Evolutionary conservation across 495 filamentous ascomycete species (phyloP).

Genomic region (Elaphomyces granulatus): DNA sequence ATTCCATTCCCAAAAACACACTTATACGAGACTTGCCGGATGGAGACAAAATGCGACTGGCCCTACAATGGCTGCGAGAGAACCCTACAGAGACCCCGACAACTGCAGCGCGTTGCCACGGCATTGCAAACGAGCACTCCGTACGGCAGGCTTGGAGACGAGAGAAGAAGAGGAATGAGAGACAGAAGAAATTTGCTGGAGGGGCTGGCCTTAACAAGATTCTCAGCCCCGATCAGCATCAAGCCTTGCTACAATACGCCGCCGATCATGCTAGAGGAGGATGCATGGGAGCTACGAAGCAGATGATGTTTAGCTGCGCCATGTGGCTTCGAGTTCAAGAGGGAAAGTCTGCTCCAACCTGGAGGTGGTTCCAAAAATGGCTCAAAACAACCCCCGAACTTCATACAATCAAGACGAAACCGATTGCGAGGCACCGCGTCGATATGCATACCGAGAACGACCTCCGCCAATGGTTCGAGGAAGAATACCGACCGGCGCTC

Average conservation of each 20-base stretch:
- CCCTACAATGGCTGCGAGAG: neutral
- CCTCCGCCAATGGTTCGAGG: neutral
- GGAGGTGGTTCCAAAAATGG: neutral
- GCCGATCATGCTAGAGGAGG: neutral
- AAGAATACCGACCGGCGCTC: neutral
- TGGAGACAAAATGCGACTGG: neutral
- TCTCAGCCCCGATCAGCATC: neutral
- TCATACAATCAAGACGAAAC: neutral
- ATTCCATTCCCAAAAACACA: neutral
- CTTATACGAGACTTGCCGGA: neutral
- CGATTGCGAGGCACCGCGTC: neutral
- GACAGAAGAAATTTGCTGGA: neutral
- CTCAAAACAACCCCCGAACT: neutral
- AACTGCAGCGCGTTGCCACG: too few species aligned
- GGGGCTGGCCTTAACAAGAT: neutral
- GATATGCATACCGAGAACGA: neutral
- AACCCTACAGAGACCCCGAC: too few species aligned
- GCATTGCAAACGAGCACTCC: neutral
- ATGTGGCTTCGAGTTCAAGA: neutral
- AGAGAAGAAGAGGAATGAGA: neutral
- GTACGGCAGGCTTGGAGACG: neutral
- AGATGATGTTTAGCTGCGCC: neutral
- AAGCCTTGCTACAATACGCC: neutral
- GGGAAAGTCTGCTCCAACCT: neutral
- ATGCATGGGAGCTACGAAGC: too few species aligned